Conservation (phyloP, 305 asterid species). For the Fraxinus angustifolia region DNA sequence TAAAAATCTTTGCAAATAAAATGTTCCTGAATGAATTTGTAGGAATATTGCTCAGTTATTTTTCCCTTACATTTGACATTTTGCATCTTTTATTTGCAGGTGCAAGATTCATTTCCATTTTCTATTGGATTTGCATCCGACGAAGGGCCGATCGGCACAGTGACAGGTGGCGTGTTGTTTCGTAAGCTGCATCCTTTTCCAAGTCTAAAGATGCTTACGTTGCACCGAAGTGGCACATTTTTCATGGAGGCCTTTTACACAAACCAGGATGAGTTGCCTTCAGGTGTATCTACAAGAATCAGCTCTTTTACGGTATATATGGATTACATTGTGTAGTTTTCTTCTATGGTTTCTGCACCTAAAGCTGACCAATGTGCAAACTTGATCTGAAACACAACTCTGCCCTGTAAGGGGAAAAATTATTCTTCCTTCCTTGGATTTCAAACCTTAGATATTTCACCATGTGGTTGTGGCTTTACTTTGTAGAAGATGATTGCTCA, state of each 20-base stretch:
- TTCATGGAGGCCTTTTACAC: constrained; percentile 64
- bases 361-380: not conserved
- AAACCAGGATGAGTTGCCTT: constrained; percentile 69
- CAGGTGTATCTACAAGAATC: constrained; percentile 56
- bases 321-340: not conserved
- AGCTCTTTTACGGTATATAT: constrained; percentile 61
- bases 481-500: not conserved
- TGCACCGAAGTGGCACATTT: constrained; percentile 62
- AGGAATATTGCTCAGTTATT: not conserved
- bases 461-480: not conserved
- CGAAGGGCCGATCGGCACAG: constrained; percentile 47
- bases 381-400: not conserved
- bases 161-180: constrained; percentile 53
- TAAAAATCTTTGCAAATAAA: not conserved
- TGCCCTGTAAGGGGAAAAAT: not conserved
- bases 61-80: constrained; percentile 17
- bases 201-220: constrained; percentile 58
- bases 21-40: not conserved
- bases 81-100: constrained; percentile 50
- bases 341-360: not conserved
- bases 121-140: constrained; percentile 74
- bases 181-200: constrained; percentile 72
- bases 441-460: not conserved
- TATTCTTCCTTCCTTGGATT: not conserved
- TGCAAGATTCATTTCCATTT: constrained; percentile 85